A percentile compares a stretch with the other conserved stretches of the same genome.
These are phyloP conservation scores for Aspergillus unguis DNA, from an alignment of 2,329 filamentous ascomycete species.

Conservation along the genomic window DNA sequence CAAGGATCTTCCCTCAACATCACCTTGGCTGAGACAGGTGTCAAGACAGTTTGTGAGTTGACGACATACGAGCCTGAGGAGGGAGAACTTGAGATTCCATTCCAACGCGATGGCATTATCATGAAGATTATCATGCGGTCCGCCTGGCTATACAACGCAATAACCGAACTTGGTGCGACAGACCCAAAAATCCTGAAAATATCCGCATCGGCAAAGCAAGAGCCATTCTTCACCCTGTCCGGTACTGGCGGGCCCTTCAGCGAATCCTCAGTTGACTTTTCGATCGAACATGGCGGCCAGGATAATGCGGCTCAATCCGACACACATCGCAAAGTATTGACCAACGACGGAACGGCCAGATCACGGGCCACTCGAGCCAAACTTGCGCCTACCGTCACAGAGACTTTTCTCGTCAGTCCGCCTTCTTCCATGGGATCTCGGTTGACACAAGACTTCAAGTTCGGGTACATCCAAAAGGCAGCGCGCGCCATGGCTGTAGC, in stretches of 20 bases:
- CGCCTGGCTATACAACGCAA: constrained; percentile 50
- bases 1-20: constrained; percentile 78
- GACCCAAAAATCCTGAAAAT: constrained; percentile 71
- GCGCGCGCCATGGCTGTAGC: constrained; percentile 89
- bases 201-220: constrained; percentile 55
- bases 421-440: constrained; percentile 56
- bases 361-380: constrained; percentile 33
- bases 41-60: constrained; percentile 85
- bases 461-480: constrained; percentile 79
- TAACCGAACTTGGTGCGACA: constrained; percentile 57
- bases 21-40: constrained; percentile 77
- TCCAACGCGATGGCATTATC: constrained; percentile 72
- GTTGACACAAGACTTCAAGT: constrained; percentile 79
- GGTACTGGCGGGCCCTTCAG: constrained; percentile 59
- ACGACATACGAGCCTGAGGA: constrained; percentile 80
- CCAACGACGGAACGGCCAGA: constrained; percentile 36
- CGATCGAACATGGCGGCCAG: constrained; percentile 42
- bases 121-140: constrained; percentile 94
- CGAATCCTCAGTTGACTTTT: constrained; percentile 60
- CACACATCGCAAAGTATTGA: constrained; percentile 31
- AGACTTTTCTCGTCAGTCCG: constrained; percentile 54
- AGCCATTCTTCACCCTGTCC: constrained; percentile 72
- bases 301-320: constrained; percentile 22
- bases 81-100: constrained; percentile 63
- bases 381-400: constrained; percentile 44